Evolutionary conservation across 2,329 filamentous ascomycete species (phyloP).

Genomic region (Aquanectria penicillioides): DNA sequence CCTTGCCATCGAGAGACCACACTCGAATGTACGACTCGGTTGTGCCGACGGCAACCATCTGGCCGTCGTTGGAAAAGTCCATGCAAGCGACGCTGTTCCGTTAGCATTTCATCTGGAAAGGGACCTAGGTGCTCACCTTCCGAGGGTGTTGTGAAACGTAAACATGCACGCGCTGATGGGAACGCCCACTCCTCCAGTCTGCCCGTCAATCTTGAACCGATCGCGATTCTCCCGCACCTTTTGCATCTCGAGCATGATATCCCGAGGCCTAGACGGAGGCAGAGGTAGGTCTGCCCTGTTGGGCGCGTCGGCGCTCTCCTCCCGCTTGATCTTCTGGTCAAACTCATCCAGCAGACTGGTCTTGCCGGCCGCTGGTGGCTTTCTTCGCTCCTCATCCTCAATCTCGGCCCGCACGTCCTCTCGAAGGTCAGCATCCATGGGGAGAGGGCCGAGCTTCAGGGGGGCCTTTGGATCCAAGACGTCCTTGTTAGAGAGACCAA

Average conservation of each 20-base stretch:
- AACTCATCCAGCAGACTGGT: slow-evolving; percentile 86
- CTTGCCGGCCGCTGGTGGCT: slow-evolving; percentile 76
- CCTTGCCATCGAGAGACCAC: slow-evolving; percentile 89
- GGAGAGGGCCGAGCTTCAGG: slow-evolving; percentile 82
- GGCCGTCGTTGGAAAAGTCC: slow-evolving; percentile 92
- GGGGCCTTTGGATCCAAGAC: slow-evolving; percentile 64
- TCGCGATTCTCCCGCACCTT: slow-evolving; percentile 94
- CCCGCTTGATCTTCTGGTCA: slow-evolving; percentile 86
- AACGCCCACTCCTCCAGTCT: slow-evolving; percentile 84
- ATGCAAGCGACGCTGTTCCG: slow-evolving; percentile 80
- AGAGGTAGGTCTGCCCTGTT: slow-evolving; percentile 82
- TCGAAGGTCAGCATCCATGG: slow-evolving; percentile 84
- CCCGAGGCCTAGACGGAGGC: slow-evolving; percentile 86
- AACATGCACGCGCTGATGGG: slow-evolving; percentile 95
- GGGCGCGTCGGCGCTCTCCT: slow-evolving; percentile 87
- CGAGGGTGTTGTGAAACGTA: slow-evolving; percentile 96
- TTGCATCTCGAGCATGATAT: slow-evolving; percentile 93
- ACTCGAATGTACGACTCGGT: slow-evolving; percentile 95
- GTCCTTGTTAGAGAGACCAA: slow-evolving; percentile 69
- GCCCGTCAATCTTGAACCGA: slow-evolving; percentile 85
- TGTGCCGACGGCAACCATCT: slow-evolving; percentile 87
- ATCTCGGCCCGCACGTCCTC: slow-evolving; percentile 89
- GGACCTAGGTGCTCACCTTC: slow-evolving; percentile 69
- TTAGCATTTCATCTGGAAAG: slow-evolving; percentile 24
- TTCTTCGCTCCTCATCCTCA: slow-evolving; percentile 82